Conservation (phyloP, 2,329 filamentous ascomycete species). For the Colletotrichum higginsianum region DNA sequence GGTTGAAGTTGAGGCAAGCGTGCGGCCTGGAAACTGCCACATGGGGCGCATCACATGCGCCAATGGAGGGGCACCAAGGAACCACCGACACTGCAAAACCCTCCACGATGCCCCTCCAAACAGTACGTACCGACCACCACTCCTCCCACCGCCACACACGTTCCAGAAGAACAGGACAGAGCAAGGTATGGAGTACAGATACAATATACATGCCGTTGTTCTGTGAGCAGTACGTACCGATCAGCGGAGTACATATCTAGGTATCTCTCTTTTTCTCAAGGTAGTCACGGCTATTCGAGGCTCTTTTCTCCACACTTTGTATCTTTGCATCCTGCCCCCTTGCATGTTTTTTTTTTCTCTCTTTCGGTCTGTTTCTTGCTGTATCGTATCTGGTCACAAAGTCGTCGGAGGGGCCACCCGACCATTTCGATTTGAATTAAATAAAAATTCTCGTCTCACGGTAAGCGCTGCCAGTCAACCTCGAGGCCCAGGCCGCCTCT, state of each 20-base stretch:
- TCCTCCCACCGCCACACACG: too few relatives aligned
- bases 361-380: slow-evolving; percentile 20
- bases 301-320: slow-evolving; percentile 36
- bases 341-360: background rate
- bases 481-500: background rate
- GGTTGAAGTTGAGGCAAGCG: slow-evolving; percentile 32
- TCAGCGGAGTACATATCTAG: background rate
- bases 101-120: slow-evolving; percentile 17
- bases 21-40: slow-evolving; percentile 41
- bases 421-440: background rate
- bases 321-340: background rate
- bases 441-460: slow-evolving; percentile 8
- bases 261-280: slow-evolving; percentile 2
- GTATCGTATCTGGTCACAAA: slow-evolving; percentile 24
- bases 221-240: too few relatives aligned
- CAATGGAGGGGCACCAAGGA: slow-evolving; percentile 43
- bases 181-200: background rate
- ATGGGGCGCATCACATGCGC: slow-evolving; percentile 42
- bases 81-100: slow-evolving; percentile 32
- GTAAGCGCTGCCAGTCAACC: background rate
- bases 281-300: slow-evolving; percentile 40
- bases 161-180: too few relatives aligned
- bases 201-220: background rate
- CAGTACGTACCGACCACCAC: slow-evolving; percentile 24
- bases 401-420: slow-evolving; percentile 30